Conservation (phyloP, 2,329 filamentous ascomycete genomes). For the Talaromyces atroroseus region DNA sequence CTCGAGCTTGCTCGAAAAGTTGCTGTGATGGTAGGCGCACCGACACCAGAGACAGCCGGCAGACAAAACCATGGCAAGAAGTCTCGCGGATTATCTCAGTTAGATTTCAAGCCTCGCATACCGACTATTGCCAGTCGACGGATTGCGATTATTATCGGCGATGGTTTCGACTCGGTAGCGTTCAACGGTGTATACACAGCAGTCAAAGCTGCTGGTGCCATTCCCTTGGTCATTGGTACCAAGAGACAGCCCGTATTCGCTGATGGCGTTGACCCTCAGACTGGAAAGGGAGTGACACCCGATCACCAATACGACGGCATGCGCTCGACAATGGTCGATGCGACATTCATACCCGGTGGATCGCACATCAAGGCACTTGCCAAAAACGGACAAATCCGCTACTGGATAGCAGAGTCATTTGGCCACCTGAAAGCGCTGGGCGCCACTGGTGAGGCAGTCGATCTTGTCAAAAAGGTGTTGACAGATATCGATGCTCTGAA, state of each 20-base stretch:
- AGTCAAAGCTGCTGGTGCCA: conserved; percentile 55
- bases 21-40: conserved; percentile 61
- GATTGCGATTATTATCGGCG: conserved; percentile 49
- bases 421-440: conserved; percentile 76
- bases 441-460: conserved; percentile 66
- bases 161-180: conserved; percentile 47
- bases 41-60: conserved; percentile 50
- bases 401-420: conserved; percentile 76
- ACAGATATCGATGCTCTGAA: conserved; percentile 43
- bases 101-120: conserved; percentile 59
- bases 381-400: conserved; percentile 65
- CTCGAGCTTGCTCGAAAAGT: conserved; percentile 63
- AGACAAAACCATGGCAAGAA: conserved; percentile 62
- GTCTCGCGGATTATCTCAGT: conserved; percentile 63
- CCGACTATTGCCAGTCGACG: conserved; percentile 66
- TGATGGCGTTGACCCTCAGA: conserved; percentile 46
- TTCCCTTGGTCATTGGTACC: conserved; percentile 65
- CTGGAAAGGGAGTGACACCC: conserved; percentile 45
- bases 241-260: conserved; percentile 62
- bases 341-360: conserved; percentile 66
- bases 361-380: conserved; percentile 54
- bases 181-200: conserved; percentile 62
- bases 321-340: conserved; percentile 71
- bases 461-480: conserved; percentile 51
- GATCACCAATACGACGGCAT: conserved; percentile 76